A percentile compares a stretch with the other conserved stretches of the same genome.
phyloP scores from a whole-genome alignment of 805 yeast species.

The Candida easanensis region DNA sequence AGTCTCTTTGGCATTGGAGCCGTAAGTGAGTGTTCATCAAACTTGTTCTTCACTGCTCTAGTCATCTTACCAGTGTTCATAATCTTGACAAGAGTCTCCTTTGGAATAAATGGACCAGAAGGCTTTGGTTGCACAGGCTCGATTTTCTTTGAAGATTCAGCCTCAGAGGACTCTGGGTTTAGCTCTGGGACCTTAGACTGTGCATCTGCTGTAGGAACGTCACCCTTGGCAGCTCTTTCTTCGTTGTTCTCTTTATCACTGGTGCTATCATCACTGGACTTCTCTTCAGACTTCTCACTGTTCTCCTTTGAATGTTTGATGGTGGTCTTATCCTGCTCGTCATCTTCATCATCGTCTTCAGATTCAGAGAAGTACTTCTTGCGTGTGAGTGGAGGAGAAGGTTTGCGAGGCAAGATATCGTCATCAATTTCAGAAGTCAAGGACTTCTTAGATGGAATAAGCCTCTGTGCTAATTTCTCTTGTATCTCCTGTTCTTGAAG shows the following conservation, averaged over 20 bases:
- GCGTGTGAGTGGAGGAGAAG: conserved; percentile 1
- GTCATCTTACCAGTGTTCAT: not conserved
- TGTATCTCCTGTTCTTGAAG: conserved; percentile 36
- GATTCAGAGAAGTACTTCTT: conserved; percentile 13
- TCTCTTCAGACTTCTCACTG: not conserved
- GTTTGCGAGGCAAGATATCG: not conserved
- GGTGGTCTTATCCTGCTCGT: not conserved
- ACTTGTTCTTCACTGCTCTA: conserved; percentile 4
- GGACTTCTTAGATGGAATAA: conserved; percentile 21
- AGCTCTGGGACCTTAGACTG: no score
- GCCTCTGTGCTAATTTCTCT: conserved; percentile 24
- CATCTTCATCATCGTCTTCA: conserved; percentile 8
- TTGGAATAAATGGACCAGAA: not conserved
- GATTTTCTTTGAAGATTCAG: no score
- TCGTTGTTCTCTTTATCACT: not conserved
- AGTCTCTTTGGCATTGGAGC: conserved; percentile 5
- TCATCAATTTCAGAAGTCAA: conserved; percentile 8
- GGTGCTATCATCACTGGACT: not conserved
- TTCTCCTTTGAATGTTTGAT: not conserved
- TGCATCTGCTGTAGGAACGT: no score
- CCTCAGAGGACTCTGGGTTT: not conserved
- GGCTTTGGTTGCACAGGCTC: not conserved
- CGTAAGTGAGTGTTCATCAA: conserved; percentile 9
- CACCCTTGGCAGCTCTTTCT: no score
- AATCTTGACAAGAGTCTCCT: not conserved